Evolutionary conservation across 352 stramenopile species (phyloP).

Genomic region (Phytophthora pseudosyringae): DNA sequence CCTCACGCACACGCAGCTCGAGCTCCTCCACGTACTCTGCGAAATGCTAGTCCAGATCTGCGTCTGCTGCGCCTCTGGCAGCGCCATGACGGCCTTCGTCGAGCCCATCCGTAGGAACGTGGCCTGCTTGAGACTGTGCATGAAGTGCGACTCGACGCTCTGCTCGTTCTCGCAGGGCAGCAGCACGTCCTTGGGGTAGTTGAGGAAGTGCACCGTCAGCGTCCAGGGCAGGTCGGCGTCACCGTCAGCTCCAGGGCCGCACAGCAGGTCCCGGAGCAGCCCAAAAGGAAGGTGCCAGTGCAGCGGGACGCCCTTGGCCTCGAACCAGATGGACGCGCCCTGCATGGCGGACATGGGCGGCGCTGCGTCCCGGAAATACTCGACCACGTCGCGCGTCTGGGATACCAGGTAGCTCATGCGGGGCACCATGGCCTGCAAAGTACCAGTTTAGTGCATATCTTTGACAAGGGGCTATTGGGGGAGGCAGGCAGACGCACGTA

Average conservation of each 20-base stretch:
- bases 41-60: slow-evolving; percentile 83
- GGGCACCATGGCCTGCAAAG: slow-evolving; percentile 75
- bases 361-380: slow-evolving; percentile 81
- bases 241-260: slow-evolving; percentile 14
- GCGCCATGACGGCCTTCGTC: slow-evolving; percentile 81
- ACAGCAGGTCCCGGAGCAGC: slow-evolving; percentile 68
- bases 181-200: slow-evolving; percentile 63
- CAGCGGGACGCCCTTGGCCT: slow-evolving; percentile 59
- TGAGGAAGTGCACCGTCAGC: slow-evolving; percentile 84
- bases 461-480: background rate
- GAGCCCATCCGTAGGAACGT: slow-evolving; percentile 76
- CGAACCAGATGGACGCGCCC: slow-evolving; percentile 74
- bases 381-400: slow-evolving; percentile 74
- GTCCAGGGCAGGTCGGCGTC: slow-evolving; percentile 57
- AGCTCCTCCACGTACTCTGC: slow-evolving; percentile 49
- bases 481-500: slow-evolving; percentile 56
- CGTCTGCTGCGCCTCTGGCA: slow-evolving; percentile 80
- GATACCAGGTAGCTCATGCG: slow-evolving; percentile 82
- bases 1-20: background rate
- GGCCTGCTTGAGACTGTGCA: slow-evolving; percentile 87
- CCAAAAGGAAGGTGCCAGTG: slow-evolving; percentile 86
- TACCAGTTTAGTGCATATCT: background rate
- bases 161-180: slow-evolving; percentile 80
- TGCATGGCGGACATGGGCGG: slow-evolving; percentile 67
- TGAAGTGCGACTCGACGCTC: slow-evolving; percentile 82